Evolutionary conservation across 2,329 filamentous ascomycete genomes (phyloP), one percentile per base, ranked within the genome.

Genomic region (Aspergillus spinulosporus): DNA sequence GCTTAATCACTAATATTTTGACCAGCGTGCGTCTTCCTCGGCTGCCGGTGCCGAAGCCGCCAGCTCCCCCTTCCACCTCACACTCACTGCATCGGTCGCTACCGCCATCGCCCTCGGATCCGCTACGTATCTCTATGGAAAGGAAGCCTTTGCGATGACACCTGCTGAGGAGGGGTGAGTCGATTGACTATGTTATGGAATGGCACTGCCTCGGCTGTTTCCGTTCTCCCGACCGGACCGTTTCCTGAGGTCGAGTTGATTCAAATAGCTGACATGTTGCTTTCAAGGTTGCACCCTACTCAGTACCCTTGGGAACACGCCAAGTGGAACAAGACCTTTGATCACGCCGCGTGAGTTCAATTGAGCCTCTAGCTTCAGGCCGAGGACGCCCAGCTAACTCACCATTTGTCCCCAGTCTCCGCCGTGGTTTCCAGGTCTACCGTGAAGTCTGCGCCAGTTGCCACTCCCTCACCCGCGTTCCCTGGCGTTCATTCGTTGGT

Each of bases 391-490:
- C 57, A 54, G 52, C 56, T 63, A 56, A 59, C 61, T 63, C 34
- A 63, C 64, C 59, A 67, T 56, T 60, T 53, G n/a, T 56, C 34
- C 58, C 5, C 66, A 96, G 92, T 70, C 92, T 99, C 66, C 94
- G 94, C 77, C 92, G 94, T 82, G 94, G 94, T 80, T 99, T 97
- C 87, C 92, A 96, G 81, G 94, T 99, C 74, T 99, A 99, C 84
- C 91, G 88, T 68, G 94, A 99, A 81, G 94, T 99, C 72, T 99
- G 94, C 84, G 87, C 92, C 61, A 91, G 91, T 69, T 99, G 94
- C 86, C 94, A 99, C 84, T 99, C 94, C 62, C 88, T 99, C 63
- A 88, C 83, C 78, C 90, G 94, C 82, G 86, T 99, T 58, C 93
- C 94, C 59, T 99, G 95, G 85, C 91, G 94, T 77, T 73, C 89